These are phyloP conservation scores for Solanum lignicaule DNA, from an alignment of 257 asterid genomes.

Conservation along the genomic window DNA sequence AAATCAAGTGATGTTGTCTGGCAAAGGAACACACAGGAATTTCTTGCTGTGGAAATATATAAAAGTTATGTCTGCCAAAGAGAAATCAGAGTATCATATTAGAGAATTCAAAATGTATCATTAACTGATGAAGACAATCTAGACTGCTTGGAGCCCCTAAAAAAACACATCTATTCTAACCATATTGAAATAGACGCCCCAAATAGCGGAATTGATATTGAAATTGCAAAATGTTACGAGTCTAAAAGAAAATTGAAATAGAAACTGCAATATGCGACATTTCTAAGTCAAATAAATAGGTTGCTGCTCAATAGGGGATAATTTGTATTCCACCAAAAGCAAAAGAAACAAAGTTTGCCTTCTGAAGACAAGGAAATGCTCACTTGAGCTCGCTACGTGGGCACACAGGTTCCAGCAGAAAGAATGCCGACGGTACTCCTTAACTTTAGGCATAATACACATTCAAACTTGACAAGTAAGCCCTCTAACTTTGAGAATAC, in stretches of 20 bases:
- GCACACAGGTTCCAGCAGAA: neutral
- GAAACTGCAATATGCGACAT: neutral
- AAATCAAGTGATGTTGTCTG: conserved; percentile 85
- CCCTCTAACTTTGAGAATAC: too few relatives aligned
- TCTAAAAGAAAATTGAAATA: neutral
- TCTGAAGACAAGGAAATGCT: neutral
- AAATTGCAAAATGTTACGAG: neutral
- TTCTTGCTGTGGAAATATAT: conserved; percentile 67
- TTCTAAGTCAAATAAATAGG: neutral
- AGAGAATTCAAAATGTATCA: neutral
- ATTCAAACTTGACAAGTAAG: too few relatives aligned
- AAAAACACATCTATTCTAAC: neutral
- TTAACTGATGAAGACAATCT: neutral
- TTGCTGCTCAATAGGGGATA: neutral
- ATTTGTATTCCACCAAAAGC: neutral
- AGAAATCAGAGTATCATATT: neutral
- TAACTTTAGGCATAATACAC: too few relatives aligned
- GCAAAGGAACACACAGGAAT: conserved; percentile 59
- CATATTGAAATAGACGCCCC: neutral
- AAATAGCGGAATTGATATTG: neutral
- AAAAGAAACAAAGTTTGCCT: neutral
- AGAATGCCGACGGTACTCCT: neutral
- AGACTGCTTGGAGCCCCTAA: neutral
- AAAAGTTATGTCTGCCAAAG: conserved; percentile 73
- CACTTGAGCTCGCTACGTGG: neutral